Conservation (phyloP, 2,329 filamentous ascomycete genomes). For the Diplodia sapinea region DNA sequence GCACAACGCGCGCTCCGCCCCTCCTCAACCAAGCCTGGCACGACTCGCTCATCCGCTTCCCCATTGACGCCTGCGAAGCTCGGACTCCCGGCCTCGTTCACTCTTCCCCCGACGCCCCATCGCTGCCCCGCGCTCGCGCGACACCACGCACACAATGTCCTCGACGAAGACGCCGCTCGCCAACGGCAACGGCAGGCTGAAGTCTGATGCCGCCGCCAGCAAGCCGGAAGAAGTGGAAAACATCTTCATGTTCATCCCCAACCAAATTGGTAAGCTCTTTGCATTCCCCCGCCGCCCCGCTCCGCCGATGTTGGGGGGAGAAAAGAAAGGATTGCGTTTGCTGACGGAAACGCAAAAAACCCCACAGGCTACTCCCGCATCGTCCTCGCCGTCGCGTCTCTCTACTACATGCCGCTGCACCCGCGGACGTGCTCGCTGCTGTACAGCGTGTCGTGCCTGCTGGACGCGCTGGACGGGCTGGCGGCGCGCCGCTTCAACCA, state of each 20-base stretch:
- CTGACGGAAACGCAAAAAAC: neutral
- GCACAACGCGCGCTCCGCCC: constrained; percentile 4
- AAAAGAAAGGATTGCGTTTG: neutral
- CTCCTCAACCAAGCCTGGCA: neutral
- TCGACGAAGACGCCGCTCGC: constrained; percentile 18
- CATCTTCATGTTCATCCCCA: constrained; percentile 61
- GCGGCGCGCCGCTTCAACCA: constrained; percentile 88
- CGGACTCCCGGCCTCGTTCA: neutral
- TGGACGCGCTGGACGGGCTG: constrained; percentile 93
- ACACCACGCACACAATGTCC: constrained; percentile 14
- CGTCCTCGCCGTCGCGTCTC: constrained; percentile 76
- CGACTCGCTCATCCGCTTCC: constrained; percentile 5
- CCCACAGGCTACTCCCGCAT: constrained; percentile 56
- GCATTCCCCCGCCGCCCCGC: neutral
- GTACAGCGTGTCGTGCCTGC: constrained; percentile 91
- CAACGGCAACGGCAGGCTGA: constrained; percentile 30
- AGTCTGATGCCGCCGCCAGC: neutral
- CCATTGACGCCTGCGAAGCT: constrained; percentile 12
- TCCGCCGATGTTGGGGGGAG: neutral
- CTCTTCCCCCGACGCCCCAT: neutral
- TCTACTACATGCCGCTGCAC: constrained; percentile 99
- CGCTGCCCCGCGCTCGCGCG: constrained; percentile 19
- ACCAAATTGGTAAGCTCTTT: constrained; percentile 55
- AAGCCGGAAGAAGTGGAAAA: constrained; percentile 52
- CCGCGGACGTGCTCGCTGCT: constrained; percentile 91